Conservation (phyloP, 441 rosid species). For the Pelargonium myrrhifolium region DNA sequence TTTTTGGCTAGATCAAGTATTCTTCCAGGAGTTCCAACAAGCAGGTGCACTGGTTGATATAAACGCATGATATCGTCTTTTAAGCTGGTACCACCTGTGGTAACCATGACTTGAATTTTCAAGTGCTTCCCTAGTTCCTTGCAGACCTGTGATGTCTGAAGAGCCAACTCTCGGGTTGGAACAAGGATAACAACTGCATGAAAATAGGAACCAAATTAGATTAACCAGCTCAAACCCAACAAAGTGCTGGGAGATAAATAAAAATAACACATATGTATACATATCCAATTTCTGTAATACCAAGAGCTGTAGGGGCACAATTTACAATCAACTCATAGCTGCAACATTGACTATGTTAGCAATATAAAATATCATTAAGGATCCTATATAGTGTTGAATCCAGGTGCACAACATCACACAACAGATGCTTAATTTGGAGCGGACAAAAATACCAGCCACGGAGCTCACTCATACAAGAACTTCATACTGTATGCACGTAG, state of each 20-base stretch:
- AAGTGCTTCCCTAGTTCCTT: constrained; percentile 96
- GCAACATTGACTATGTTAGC: neutral
- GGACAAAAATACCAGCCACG: neutral
- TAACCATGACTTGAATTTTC: constrained; percentile 94
- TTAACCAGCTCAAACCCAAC: neutral
- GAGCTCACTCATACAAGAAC: neutral
- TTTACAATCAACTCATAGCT: neutral
- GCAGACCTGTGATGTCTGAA: constrained; percentile 98
- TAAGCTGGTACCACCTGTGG: constrained; percentile 96
- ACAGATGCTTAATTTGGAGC: neutral
- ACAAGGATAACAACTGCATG: constrained; percentile 82
- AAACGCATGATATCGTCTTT: constrained; percentile 98
- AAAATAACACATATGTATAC: neutral
- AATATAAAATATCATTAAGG: neutral
- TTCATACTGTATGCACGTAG: neutral
- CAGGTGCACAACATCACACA: neutral
- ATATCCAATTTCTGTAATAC: neutral
- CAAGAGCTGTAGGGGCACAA: neutral
- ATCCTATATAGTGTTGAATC: neutral
- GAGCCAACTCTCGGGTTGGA: constrained; percentile 93
- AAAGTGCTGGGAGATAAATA: neutral
- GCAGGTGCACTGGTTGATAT: constrained; percentile 91
- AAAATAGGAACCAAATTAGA: constrained; percentile 5
- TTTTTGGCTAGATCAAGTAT: constrained; percentile 86
- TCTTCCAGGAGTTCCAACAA: constrained; percentile 97